Evolutionary conservation across 2,329 filamentous ascomycete genomes (phyloP), one percentile per base, ranked within the genome.

Genomic region (Aspergillus piperis): DNA sequence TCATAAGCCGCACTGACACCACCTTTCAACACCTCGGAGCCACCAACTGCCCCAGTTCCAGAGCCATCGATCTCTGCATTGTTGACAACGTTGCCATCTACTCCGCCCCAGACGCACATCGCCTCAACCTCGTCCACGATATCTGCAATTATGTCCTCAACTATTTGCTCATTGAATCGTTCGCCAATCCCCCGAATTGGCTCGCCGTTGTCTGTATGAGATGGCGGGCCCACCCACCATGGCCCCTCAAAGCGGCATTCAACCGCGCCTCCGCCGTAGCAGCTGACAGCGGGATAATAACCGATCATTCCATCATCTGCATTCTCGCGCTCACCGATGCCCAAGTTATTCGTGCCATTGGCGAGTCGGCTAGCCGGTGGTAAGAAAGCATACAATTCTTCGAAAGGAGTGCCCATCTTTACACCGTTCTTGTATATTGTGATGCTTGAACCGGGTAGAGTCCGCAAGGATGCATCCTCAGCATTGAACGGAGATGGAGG

Each of bases 301-400:
- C 95, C 96, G 1, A 97, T 85, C 83, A 95, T 90, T 38, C 94
- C 95, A 71, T 99, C 95, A 71, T 99, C 95, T 63, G 96, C 87
- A 27, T 92, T 92, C 63, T 95, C 90, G 53, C 95, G 83, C 17
- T 91, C 92, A 11, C 90, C 91, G 44, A 89, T 76, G 3, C 77
- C 77, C 19, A 77, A 63, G 56, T 79, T 78, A 60, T 78, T 78
- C 25, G 75, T 77, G 5, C 73, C 73, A 49, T 77, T 78, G 19
- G 77, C 76, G 11, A 80, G 74, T 49, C 76, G 74, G 59, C 91
- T 96, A 0, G 95, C 93, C 0, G 93, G 94, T 0, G 95, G 95
- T 0, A 99, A 81, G 77, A 99, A 99, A 3, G 92, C 88, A 25
- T 97, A 85, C 1, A 99, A 85, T 66, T 96, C 87, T 59, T 90